Evolutionary conservation across 2,329 filamentous ascomycete genomes (phyloP).

Genomic region (Chaetomium sp.): DNA sequence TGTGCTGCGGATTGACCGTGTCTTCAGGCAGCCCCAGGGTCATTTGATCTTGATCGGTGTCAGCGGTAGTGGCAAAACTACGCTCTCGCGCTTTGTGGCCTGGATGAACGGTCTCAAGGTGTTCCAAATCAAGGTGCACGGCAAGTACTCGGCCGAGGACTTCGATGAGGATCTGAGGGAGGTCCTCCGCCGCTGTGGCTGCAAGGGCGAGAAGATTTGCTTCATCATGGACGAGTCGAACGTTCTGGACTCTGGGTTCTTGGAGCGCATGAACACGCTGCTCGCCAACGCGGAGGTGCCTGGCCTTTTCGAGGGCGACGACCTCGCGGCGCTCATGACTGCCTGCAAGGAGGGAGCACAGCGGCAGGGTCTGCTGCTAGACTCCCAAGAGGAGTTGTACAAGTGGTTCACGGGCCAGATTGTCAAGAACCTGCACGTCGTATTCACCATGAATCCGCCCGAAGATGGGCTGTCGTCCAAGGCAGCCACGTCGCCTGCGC

Average conservation of each 20-base stretch:
- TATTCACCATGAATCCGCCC: constrained; percentile 99
- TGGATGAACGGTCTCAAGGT: constrained; percentile 99
- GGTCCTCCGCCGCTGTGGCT: constrained; percentile 89
- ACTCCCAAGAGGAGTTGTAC: constrained; percentile 99
- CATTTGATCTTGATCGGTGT: constrained; percentile 98
- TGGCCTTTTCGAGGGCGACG: constrained; percentile 97
- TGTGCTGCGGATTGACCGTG: constrained; percentile 95
- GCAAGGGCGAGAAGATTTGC: constrained; percentile 98
- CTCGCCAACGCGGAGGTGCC: constrained; percentile 99
- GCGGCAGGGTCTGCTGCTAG: constrained; percentile 88
- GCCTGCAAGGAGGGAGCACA: constrained; percentile 98
- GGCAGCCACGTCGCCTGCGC: constrained; percentile 91
- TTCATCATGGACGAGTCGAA: constrained; percentile 99
- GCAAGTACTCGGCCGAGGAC: constrained; percentile 96
- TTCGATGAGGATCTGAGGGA: constrained; percentile 97
- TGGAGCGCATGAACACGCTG: constrained; percentile 98
- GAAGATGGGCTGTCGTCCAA: constrained; percentile 94
- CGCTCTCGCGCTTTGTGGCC: constrained; percentile 93
- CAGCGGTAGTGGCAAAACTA: constrained; percentile 98
- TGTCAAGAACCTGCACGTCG: constrained; percentile 97
- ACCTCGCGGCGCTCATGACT: constrained; percentile 97
- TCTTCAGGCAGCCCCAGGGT: constrained; percentile 96
- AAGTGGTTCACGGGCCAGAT: constrained; percentile 99
- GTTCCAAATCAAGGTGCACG: constrained; percentile 99
- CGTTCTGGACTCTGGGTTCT: constrained; percentile 95